A percentile compares a stretch with the other conserved stretches of the same genome.
Conservation (phyloP, 345 rosid genomes). For the Erucastrum elatum region DNA sequence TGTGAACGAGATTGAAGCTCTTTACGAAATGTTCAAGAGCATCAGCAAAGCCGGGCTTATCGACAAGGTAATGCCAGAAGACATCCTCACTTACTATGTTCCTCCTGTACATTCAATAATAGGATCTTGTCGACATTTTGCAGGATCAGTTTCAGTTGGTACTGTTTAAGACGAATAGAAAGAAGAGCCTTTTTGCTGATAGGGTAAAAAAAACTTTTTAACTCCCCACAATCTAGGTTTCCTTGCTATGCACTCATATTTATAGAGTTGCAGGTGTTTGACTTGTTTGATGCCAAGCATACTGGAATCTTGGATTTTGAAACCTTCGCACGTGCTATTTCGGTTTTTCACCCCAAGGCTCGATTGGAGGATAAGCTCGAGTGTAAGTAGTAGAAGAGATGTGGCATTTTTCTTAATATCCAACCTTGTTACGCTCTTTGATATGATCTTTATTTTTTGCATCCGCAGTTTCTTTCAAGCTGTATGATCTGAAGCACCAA, state of each 20-base stretch:
- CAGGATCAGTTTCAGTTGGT: slow-evolving; percentile 69
- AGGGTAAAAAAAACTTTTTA: slow-evolving; percentile 41
- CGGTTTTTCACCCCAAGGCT: slow-evolving; percentile 82
- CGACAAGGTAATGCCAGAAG: slow-evolving; percentile 59
- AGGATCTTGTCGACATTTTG: background rate
- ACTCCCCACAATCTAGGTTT: background rate
- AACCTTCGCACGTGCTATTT: slow-evolving; percentile 73
- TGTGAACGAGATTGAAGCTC: slow-evolving; percentile 87
- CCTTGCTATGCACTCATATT: slow-evolving; percentile 18
- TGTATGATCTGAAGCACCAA: slow-evolving; percentile 82
- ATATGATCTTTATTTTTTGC: background rate
- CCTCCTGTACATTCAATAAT: background rate
- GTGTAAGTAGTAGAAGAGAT: slow-evolving; percentile 47
- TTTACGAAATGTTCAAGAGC: slow-evolving; percentile 80
- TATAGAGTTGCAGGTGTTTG: slow-evolving; percentile 60
- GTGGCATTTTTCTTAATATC: background rate
- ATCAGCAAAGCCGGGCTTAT: slow-evolving; percentile 77
- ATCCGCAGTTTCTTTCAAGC: slow-evolving; percentile 77
- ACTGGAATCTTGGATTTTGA: slow-evolving; percentile 81
- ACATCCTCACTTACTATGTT: background rate
- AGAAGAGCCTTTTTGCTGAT: slow-evolving; percentile 61
- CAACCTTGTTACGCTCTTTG: slow-evolving; percentile 10
- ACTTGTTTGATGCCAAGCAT: slow-evolving; percentile 78
- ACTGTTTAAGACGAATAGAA: slow-evolving; percentile 54
- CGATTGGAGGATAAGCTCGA: slow-evolving; percentile 71